Evolutionary conservation across 352 stramenopile species (phyloP).

Genomic region (Phytopythium vexans): DNA sequence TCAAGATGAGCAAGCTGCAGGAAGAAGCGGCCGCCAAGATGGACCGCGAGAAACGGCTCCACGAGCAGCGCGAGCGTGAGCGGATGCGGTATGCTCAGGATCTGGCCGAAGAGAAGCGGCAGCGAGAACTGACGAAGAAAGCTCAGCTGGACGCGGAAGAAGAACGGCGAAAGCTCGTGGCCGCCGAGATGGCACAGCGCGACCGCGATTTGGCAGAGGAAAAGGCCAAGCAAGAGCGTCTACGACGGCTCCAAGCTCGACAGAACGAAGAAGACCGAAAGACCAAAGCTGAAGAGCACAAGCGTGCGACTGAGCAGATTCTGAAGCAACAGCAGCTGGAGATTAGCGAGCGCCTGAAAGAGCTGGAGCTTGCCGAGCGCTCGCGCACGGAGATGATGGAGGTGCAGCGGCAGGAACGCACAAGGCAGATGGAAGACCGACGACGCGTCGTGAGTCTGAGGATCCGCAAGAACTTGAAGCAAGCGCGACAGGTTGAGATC

Average conservation of each 20-base stretch:
- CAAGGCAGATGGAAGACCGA: constrained; percentile 63
- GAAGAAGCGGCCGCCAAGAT: constrained; percentile 67
- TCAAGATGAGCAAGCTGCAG: constrained; percentile 87
- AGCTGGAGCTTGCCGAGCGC: constrained; percentile 64
- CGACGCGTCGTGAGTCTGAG: constrained; percentile 52
- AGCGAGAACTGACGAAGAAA: constrained; percentile 83
- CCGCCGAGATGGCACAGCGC: constrained; percentile 59
- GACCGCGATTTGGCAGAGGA: constrained; percentile 76
- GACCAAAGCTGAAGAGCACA: constrained; percentile 70
- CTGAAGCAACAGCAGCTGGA: constrained; percentile 64
- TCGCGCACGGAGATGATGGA: constrained; percentile 72
- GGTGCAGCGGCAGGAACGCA: constrained; percentile 57
- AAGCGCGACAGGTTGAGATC: constrained; percentile 55
- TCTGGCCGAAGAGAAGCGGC: constrained; percentile 67
- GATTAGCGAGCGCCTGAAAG: constrained; percentile 51
- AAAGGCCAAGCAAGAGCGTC: constrained; percentile 69
- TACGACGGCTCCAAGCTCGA: constrained; percentile 60
- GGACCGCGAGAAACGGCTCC: constrained; percentile 57
- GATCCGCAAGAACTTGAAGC: constrained; percentile 69
- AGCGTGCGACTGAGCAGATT: constrained; percentile 46
- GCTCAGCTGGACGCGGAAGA: constrained; percentile 82
- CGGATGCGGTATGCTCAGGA: constrained; percentile 60
- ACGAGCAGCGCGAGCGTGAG: constrained; percentile 70
- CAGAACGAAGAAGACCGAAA: constrained; percentile 74
- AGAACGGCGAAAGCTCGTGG: constrained; percentile 58